phyloP scores from a whole-genome alignment of 2,329 filamentous ascomycete genomes.

The Teratosphaeria gauchensis region DNA sequence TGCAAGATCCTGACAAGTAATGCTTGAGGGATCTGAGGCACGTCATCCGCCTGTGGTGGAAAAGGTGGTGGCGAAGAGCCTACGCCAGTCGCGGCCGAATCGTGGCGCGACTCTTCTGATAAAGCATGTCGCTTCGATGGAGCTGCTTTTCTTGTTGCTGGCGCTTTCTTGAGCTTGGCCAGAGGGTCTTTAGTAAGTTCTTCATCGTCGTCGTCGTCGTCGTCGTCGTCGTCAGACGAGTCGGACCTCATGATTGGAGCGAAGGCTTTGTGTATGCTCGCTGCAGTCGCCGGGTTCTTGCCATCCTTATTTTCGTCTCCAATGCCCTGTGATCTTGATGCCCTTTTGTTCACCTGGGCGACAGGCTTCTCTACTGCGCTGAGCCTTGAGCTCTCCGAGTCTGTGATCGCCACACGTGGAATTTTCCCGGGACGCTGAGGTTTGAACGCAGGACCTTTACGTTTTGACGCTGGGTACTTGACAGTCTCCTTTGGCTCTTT shows the following conservation, averaged over 20 bases:
- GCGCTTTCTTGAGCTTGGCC: conserved; percentile 4
- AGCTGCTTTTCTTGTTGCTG: background rate
- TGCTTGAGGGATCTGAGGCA: conserved; percentile 54
- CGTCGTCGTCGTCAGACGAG: conserved; percentile 7
- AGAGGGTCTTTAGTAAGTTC: conserved; percentile 16
- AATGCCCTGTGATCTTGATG: background rate
- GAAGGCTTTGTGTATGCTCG: background rate
- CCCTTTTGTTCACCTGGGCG: background rate
- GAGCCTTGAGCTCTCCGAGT: conserved; percentile 12
- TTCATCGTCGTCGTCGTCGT: conserved; percentile 2
- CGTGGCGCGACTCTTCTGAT: background rate
- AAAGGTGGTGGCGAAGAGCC: conserved; percentile 5
- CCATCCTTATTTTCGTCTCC: conserved; percentile 12
- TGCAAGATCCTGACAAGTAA: conserved; percentile 69
- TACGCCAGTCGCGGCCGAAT: background rate
- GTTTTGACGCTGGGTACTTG: conserved; percentile 24
- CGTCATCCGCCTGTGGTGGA: conserved; percentile 14
- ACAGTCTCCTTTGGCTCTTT: conserved; percentile 26
- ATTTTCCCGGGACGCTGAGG: conserved; percentile 20
- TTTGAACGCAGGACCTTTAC: conserved; percentile 25
- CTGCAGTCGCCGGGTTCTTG: conserved; percentile 5
- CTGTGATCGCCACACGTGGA: conserved; percentile 39
- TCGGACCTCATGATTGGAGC: conserved; percentile 1
- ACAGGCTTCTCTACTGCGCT: background rate
- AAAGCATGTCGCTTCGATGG: conserved; percentile 6